These are phyloP conservation scores for Candida corydali DNA, from an alignment of 805 yeast genomes.

Conservation along the genomic window DNA sequence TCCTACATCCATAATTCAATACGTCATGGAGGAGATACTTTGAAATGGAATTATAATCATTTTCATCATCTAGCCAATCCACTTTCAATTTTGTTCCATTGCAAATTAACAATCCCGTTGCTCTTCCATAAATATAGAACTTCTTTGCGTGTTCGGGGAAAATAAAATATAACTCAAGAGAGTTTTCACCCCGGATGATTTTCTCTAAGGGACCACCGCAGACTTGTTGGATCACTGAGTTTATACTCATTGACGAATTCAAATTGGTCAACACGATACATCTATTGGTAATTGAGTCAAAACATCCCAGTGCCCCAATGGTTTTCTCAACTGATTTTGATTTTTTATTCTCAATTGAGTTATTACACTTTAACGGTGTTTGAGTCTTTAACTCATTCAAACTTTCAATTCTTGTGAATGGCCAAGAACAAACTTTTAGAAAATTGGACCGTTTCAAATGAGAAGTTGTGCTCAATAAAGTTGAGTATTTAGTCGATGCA, in stretches of 20 bases:
- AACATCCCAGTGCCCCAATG: not conserved
- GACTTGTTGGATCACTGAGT: slow-evolving; percentile 49
- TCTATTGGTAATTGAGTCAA: not conserved
- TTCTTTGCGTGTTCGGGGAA: slow-evolving; percentile 48
- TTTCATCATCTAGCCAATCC: slow-evolving; percentile 41
- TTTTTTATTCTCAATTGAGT: slow-evolving; percentile 7
- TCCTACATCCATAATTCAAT: slow-evolving; percentile 44
- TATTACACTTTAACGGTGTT: slow-evolving; percentile 2
- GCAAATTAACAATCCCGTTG: slow-evolving; percentile 50
- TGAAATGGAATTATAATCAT: slow-evolving; percentile 16
- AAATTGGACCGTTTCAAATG: slow-evolving; percentile 6
- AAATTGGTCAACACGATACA: slow-evolving; percentile 7
- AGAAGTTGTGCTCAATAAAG: slow-evolving; percentile 1
- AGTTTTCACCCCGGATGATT: slow-evolving; percentile 24
- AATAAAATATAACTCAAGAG: slow-evolving; percentile 48
- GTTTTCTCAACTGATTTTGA: not conserved
- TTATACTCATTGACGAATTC: slow-evolving; percentile 36
- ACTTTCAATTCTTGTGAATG: slow-evolving; percentile 7
- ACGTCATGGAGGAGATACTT: slow-evolving; percentile 27
- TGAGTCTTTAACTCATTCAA: slow-evolving; percentile 1
- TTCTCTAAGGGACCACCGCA: slow-evolving; percentile 70
- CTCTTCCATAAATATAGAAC: slow-evolving; percentile 47
- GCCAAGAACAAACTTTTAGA: slow-evolving; percentile 11
- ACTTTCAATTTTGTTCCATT: slow-evolving; percentile 52
- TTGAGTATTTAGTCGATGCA: slow-evolving; percentile 4